Base-by-base conservation (phyloP, 495 filamentous ascomycete genomes). In the Penicillium simplicissimum region DNA sequence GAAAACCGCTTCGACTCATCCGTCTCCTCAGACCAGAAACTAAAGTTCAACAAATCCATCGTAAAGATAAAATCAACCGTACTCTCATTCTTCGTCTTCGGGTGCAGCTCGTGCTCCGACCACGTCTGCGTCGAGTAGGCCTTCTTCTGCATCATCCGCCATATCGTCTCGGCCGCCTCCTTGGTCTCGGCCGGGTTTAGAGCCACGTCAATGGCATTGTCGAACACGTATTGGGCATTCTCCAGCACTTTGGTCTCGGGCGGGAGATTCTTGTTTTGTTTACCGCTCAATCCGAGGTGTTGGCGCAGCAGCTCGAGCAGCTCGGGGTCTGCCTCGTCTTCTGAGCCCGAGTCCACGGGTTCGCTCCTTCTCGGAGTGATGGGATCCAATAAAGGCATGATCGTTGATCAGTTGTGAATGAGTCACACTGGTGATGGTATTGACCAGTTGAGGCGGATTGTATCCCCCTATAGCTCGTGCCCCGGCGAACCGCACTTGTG, bases 31-130 rank as follows among this genome's bases (percentile, higher is more conserved):
- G 90, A 94, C 93, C 94, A 98, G 74, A 98, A 98, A 33, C 87
- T 93, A 67, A 98, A 98, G 71, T 98, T 98, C 57, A 98, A 79
- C 14, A 98, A 72, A 70, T 98, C 95, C 92, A 98, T 96, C 14
- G 90, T 90, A 72, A 98, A 97, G 52, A 98, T 92, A 68, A 98
- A 97, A 62, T 91, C 86, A 11, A 96, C 85, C 0, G 90, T 90
- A 38, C 75, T 84, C 66, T 90, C 87, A 67, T 95, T 85, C 59
- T 90, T 90, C 11, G 83, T 61, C 64, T 92, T 86, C 11, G 95
- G 95, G 68, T 98, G 95, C n/a, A 98, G 76, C 64, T 94, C 91
- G 74, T 97, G 94, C 58, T 87, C 79, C 8, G 90, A 87, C 95
- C 95, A 98, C 6, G 84, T 88, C 56, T 87, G 85, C 0, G 90